Evolutionary conservation across 2,329 filamentous ascomycete species (phyloP).

Genomic region (Colletotrichum zoysiae): DNA sequence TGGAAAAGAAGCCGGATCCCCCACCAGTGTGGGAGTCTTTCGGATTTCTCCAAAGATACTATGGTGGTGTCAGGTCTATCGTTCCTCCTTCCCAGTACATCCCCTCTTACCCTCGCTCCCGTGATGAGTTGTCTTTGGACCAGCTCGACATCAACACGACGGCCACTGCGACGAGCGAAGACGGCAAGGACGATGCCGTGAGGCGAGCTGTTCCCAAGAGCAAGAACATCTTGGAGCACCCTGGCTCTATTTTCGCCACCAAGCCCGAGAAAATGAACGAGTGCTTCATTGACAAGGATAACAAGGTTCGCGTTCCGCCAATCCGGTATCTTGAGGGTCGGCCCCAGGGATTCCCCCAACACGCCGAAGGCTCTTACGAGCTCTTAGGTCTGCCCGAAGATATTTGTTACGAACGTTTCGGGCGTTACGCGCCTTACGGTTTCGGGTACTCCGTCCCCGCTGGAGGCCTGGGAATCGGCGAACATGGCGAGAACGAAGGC

Average conservation of each 20-base stretch:
- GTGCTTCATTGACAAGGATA: slow-evolving; percentile 81
- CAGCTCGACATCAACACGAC: slow-evolving; percentile 54
- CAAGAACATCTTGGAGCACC: slow-evolving; percentile 64
- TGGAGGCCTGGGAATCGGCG: slow-evolving; percentile 86
- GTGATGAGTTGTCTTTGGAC: slow-evolving; percentile 67
- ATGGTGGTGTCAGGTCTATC: slow-evolving; percentile 85
- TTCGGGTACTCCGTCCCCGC: slow-evolving; percentile 84
- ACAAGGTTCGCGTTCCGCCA: slow-evolving; percentile 74
- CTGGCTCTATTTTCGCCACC: slow-evolving; percentile 52
- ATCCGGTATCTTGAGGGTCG: slow-evolving; percentile 83
- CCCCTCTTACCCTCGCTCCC: slow-evolving; percentile 82
- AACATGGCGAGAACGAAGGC: slow-evolving; percentile 86
- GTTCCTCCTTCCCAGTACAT: slow-evolving; percentile 74
- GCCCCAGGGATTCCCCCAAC: slow-evolving; percentile 85
- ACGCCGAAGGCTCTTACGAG: slow-evolving; percentile 88
- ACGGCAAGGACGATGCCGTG: slow-evolving; percentile 47
- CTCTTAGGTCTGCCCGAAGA: slow-evolving; percentile 83
- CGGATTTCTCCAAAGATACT: slow-evolving; percentile 87
- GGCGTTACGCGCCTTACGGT: slow-evolving; percentile 89
- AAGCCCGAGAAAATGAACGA: slow-evolving; percentile 70
- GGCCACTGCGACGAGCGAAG: slow-evolving; percentile 42
- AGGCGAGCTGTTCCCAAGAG: slow-evolving; percentile 58
- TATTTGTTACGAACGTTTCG: slow-evolving; percentile 93
- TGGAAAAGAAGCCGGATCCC: slow-evolving; percentile 70
- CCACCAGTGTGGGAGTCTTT: slow-evolving; percentile 87